These are phyloP conservation scores for Metschnikowia continentalis DNA, from an alignment of 805 yeast species.

Conservation along the genomic window DNA sequence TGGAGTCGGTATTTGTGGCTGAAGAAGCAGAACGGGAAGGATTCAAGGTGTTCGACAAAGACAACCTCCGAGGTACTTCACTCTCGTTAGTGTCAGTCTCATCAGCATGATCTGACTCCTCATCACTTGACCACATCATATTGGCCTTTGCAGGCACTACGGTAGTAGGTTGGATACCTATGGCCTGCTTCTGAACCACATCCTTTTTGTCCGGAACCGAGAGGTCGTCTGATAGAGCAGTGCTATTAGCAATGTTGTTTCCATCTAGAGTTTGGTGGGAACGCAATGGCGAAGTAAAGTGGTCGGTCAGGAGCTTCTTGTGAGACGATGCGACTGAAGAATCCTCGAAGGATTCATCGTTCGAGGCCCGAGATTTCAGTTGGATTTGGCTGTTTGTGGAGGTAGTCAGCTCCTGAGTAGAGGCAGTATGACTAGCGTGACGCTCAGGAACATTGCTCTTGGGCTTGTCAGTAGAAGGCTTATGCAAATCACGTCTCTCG, in stretches of 20 bases:
- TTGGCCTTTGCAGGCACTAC: slow-evolving; percentile 84
- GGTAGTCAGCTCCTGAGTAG: not conserved
- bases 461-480: slow-evolving; percentile 10
- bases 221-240: slow-evolving; percentile 11
- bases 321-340: not conserved
- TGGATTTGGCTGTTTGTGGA: not conserved
- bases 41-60: slow-evolving; percentile 5
- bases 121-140: slow-evolving; percentile 85
- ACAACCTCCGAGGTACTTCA: slow-evolving; percentile 8
- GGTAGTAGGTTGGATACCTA: slow-evolving; percentile 56
- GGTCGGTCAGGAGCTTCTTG: not conserved
- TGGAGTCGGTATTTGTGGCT: not conserved
- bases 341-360: not conserved
- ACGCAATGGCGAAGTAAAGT: not conserved
- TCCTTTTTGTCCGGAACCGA: slow-evolving; percentile 14
- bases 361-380: slow-evolving; percentile 1
- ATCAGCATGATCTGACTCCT: slow-evolving; percentile 42
- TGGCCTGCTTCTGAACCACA: slow-evolving; percentile 19
- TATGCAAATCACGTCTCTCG: slow-evolving; percentile 64
- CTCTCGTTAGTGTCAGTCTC: not conserved
- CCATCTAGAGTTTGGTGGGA: slow-evolving; percentile 1
- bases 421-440: not conserved
- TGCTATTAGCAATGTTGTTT: slow-evolving; percentile 4
- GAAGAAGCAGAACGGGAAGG: not conserved
- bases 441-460: not conserved